A percentile compares a stretch with the other conserved stretches of the same genome.
Conservation (phyloP, 352 stramenopile species). For the Pythium utonaiense region DNA sequence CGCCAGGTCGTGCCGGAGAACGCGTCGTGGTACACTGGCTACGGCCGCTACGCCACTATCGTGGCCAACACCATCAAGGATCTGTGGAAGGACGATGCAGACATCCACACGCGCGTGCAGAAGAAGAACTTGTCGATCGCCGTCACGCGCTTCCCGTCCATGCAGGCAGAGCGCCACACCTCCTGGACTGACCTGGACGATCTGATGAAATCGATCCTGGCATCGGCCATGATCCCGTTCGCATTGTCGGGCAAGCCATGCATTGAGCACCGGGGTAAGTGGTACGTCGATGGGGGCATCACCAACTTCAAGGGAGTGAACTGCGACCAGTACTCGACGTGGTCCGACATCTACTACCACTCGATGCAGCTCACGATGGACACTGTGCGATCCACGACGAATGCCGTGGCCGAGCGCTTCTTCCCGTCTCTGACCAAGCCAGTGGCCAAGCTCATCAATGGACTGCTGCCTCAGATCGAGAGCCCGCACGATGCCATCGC, state of each 20-base stretch:
- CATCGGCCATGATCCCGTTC: conserved; percentile 64
- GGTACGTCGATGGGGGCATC: conserved; percentile 69
- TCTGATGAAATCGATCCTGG: conserved; percentile 60
- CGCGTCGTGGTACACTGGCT: conserved; percentile 61
- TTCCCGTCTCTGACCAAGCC: conserved; percentile 46
- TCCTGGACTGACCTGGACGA: conserved; percentile 55
- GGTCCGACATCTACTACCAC: conserved; percentile 54
- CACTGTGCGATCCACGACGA: conserved; percentile 34
- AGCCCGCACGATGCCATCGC: conserved; percentile 48
- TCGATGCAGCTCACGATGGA: conserved; percentile 40
- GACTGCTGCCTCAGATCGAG: conserved; percentile 37
- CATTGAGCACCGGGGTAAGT: conserved; percentile 54
- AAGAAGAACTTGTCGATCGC: conserved; percentile 45
- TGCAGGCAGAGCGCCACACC: conserved; percentile 49
- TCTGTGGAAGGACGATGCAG: conserved; percentile 49
- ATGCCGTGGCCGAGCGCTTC: conserved; percentile 34
- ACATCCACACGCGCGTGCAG: conserved; percentile 44
- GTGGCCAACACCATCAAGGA: conserved; percentile 47
- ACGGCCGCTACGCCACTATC: conserved; percentile 54
- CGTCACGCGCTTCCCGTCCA: conserved; percentile 60
- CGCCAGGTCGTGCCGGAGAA: conserved; percentile 32
- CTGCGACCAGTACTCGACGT: conserved; percentile 56
- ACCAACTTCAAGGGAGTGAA: conserved; percentile 73
- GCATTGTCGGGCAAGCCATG: conserved; percentile 57
- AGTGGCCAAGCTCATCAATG: conserved; percentile 41